Conservation (phyloP, 805 yeast species). For the Torulaspora delbrueckii region DNA sequence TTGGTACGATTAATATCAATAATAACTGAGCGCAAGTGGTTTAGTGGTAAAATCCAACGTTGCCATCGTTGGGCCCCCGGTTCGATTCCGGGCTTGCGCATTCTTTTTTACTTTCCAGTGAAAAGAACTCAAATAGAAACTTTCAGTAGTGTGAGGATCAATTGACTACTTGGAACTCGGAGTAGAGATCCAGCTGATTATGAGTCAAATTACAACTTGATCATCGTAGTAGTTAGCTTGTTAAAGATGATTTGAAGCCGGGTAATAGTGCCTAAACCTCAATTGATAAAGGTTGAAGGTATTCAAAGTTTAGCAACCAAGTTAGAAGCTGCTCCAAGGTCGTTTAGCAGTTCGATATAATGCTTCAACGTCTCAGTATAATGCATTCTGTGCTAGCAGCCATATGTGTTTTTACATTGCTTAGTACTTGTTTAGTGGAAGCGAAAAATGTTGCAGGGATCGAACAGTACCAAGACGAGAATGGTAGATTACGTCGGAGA, state of each 20-base stretch:
- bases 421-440: background rate
- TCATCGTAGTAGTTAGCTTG: too few relatives aligned
- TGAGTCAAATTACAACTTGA: too few relatives aligned
- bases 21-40: conserved; percentile 27
- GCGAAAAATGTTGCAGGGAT: conserved; percentile 15
- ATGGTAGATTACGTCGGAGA: conserved; percentile 14
- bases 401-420: background rate
- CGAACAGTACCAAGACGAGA: conserved; percentile 8
- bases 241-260: background rate
- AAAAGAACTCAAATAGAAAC: background rate
- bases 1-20: too few relatives aligned
- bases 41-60: conserved; percentile 35
- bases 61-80: conserved; percentile 36
- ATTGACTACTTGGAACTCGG: too few relatives aligned
- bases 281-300: too few relatives aligned
- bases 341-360: background rate
- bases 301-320: too few relatives aligned
- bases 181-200: too few relatives aligned
- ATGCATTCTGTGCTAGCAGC: background rate
- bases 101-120: background rate
- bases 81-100: conserved; percentile 34
- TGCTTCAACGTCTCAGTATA: background rate
- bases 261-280: background rate
- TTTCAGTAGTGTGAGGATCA: too few relatives aligned
- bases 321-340: too few relatives aligned